Percentiles rank a stretch among this genome's conserved stretches.
Conservation (phyloP, 2,329 filamentous ascomycete genomes). For the Talaromyces sp. region DNA sequence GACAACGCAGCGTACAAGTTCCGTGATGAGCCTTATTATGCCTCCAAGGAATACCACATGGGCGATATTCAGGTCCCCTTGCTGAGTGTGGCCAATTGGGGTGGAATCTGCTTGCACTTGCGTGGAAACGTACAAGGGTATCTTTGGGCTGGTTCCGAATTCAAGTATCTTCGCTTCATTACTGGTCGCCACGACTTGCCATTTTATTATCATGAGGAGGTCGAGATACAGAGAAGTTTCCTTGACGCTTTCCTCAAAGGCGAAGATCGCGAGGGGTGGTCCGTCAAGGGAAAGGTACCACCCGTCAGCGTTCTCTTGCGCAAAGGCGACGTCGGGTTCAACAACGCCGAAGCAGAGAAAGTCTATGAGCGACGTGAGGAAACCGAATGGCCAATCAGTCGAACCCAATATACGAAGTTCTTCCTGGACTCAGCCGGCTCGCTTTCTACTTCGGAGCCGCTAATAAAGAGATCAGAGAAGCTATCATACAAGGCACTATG, state of each 20-base stretch:
- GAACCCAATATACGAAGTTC: conserved; percentile 60
- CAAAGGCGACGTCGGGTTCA: conserved; percentile 63
- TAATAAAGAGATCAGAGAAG: conserved; percentile 26
- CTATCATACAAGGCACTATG: conserved; percentile 58
- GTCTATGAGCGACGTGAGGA: conserved; percentile 53
- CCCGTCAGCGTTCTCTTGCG: conserved; percentile 58
- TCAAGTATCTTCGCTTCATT: conserved; percentile 66
- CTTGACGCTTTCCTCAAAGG: conserved; percentile 66
- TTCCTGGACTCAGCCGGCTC: conserved; percentile 47
- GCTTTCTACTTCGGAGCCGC: neutral
- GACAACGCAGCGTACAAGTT: conserved; percentile 51
- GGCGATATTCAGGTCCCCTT: conserved; percentile 63
- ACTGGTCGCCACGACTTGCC: conserved; percentile 66
- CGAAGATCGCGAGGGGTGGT: conserved; percentile 48
- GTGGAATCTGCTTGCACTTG: conserved; percentile 63
- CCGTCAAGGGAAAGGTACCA: conserved; percentile 50
- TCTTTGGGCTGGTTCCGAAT: conserved; percentile 56
- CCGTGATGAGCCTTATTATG: conserved; percentile 60
- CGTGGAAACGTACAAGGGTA: conserved; percentile 65
- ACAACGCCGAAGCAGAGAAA: conserved; percentile 58
- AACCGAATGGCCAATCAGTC: conserved; percentile 61
- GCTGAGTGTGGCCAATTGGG: conserved; percentile 65
- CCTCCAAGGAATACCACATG: conserved; percentile 60
- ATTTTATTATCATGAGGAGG: conserved; percentile 66
- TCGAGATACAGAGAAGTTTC: conserved; percentile 62